Conservation (phyloP, 2,329 filamentous ascomycete genomes). For the Sclerotinia nivalis region DNA sequence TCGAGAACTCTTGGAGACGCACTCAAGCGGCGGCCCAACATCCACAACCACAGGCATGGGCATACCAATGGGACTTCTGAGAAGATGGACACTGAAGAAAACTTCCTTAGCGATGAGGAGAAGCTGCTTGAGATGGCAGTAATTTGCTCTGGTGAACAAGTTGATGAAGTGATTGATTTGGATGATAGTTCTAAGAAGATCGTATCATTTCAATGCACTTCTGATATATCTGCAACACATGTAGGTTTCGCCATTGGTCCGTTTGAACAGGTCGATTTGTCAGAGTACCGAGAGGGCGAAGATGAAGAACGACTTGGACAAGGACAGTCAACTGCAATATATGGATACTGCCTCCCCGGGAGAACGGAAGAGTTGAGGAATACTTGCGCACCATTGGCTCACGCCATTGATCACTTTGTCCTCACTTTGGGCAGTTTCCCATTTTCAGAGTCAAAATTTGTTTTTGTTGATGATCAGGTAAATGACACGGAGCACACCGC, state of each 20-base stretch:
- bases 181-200: constrained; percentile 81
- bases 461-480: constrained; percentile 88
- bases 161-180: constrained; percentile 77
- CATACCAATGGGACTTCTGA: constrained; percentile 24
- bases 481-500: constrained; percentile 75
- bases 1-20: constrained; percentile 85
- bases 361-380: constrained; percentile 80
- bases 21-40: constrained; percentile 47
- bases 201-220: constrained; percentile 76
- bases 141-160: constrained; percentile 85
- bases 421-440: constrained; percentile 88
- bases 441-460: constrained; percentile 87
- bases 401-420: constrained; percentile 87
- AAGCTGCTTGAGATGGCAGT: constrained; percentile 86
- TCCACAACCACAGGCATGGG: constrained; percentile 38
- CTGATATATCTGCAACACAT: constrained; percentile 79
- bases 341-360: constrained; percentile 87
- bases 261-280: constrained; percentile 89
- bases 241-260: constrained; percentile 93
- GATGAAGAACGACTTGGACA: constrained; percentile 88
- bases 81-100: constrained; percentile 25
- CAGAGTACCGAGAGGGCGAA: constrained; percentile 84
- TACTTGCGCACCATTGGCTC: constrained; percentile 80
- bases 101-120: constrained; percentile 68
- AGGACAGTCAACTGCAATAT: constrained; percentile 77